phyloP scores from a whole-genome alignment of 108 stramenopile species.

The Cyclotella distinguenda region DNA sequence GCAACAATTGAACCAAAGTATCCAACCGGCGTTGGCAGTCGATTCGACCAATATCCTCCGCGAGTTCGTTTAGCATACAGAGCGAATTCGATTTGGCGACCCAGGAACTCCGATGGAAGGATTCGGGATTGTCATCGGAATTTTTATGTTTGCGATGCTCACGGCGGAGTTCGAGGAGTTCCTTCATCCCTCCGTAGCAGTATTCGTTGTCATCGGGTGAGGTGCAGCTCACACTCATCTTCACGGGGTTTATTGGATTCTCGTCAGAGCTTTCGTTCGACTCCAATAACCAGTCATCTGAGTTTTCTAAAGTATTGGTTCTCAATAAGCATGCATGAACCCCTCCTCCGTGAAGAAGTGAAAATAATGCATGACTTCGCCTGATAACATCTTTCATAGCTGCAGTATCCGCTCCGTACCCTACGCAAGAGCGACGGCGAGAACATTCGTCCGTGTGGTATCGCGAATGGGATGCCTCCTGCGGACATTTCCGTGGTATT shows the following conservation, averaged over 20 bases:
- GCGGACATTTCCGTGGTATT: conserved; percentile 31
- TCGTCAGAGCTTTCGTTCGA: conserved; percentile 1
- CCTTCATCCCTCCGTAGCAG: conserved; percentile 51
- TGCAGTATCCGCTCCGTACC: conserved; percentile 54
- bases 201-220: conserved; percentile 6
- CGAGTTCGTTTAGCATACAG: conserved; percentile 25
- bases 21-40: conserved; percentile 36
- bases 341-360: conserved; percentile 65
- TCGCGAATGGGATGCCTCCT: conserved; percentile 1
- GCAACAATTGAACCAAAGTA: conserved; percentile 42
- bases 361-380: conserved; percentile 56
- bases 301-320: conserved; percentile 30
- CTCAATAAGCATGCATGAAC: conserved; percentile 50
- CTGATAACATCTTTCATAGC: conserved; percentile 54
- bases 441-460: background rate
- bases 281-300: conserved; percentile 27
- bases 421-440: conserved; percentile 15
- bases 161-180: conserved; percentile 50
- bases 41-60: conserved; percentile 16
- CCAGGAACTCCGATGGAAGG: conserved; percentile 6
- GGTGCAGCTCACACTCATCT: background rate
- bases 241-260: background rate
- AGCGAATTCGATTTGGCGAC: conserved; percentile 9
- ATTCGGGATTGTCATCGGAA: conserved; percentile 5
- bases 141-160: conserved; percentile 34